Percentiles rank a stretch among this genome's conserved stretches.
Evolutionary conservation across 805 yeast species (phyloP).

Genomic region (Brettanomyces custersianus): DNA sequence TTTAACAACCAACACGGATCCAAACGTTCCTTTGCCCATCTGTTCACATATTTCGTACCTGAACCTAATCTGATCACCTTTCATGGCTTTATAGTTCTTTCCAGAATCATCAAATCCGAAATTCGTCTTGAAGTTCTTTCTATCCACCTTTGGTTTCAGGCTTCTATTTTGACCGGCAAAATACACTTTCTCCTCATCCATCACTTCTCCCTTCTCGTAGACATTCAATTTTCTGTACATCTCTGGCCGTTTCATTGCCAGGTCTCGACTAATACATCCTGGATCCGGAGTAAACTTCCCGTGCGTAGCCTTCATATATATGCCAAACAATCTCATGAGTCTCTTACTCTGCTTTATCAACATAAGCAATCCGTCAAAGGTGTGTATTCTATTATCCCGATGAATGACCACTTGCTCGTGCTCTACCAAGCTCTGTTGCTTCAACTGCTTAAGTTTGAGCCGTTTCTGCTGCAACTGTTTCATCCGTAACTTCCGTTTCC

Average conservation of each 20-base stretch:
- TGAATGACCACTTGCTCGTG: constrained; percentile 1
- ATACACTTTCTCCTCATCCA: constrained; percentile 37
- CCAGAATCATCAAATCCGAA: constrained; percentile 66
- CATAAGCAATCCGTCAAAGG: constrained; percentile 3
- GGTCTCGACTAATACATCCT: constrained; percentile 8
- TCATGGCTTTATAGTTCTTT: constrained; percentile 48
- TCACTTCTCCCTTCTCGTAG: constrained; percentile 55
- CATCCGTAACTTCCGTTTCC: no score
- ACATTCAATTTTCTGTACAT: constrained; percentile 28
- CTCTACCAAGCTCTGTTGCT: not conserved
- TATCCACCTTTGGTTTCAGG: constrained; percentile 23
- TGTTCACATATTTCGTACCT: constrained; percentile 52
- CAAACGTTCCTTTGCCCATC: constrained; percentile 78
- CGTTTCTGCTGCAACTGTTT: not conserved
- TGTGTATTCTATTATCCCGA: constrained; percentile 1
- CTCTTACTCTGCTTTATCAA: not conserved
- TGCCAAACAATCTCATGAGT: not conserved
- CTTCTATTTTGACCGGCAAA: constrained; percentile 34
- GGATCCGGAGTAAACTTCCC: constrained; percentile 1
- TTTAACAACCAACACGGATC: constrained; percentile 59
- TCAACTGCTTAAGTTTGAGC: not conserved
- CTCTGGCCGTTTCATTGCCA: constrained; percentile 13
- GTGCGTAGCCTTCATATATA: constrained; percentile 2
- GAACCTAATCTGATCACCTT: constrained; percentile 68
- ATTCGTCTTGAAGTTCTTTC: constrained; percentile 34